These are phyloP conservation scores for Dendrothele bispora DNA, from an alignment of 768 basidiomycete genomes.

Conservation along the genomic window DNA sequence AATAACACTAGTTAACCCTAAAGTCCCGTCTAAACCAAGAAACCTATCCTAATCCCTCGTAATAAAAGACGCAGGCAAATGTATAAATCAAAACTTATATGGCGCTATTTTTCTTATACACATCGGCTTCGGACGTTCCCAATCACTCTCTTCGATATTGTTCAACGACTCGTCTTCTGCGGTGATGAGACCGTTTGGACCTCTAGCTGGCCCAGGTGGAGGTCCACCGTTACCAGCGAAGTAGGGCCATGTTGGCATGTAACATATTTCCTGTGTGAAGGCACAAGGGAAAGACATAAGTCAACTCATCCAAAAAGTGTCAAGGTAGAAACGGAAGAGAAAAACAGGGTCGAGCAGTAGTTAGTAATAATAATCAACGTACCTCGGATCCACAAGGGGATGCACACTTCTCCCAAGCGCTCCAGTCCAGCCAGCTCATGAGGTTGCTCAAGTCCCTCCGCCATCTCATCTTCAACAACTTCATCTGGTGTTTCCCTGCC, in stretches of 20 bases:
- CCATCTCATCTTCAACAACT: slow-evolving; percentile 32
- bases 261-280: slow-evolving; percentile 37
- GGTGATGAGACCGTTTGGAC: not conserved
- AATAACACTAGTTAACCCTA: too few relatives aligned
- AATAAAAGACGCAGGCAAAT: too few relatives aligned
- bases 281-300: not conserved
- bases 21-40: too few relatives aligned
- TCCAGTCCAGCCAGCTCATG: slow-evolving; percentile 56
- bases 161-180: slow-evolving; percentile 3
- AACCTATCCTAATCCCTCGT: too few relatives aligned
- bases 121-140: slow-evolving; percentile 22
- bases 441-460: slow-evolving; percentile 28
- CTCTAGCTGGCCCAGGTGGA: slow-evolving; percentile 2
- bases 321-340: not conserved
- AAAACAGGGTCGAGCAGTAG: not conserved
- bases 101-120: slow-evolving; percentile 28
- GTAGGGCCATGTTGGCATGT: slow-evolving; percentile 44
- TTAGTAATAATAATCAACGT: slow-evolving; percentile 11
- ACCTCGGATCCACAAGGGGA: slow-evolving; percentile 49
- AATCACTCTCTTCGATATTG: slow-evolving; percentile 16
- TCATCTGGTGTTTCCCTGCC: not conserved
- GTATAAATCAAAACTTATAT: slow-evolving; percentile 9
- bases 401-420: slow-evolving; percentile 45
- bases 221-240: slow-evolving; percentile 23
- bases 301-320: not conserved